Evolutionary conservation across 495 filamentous ascomycete species (phyloP).

Genomic region (Rhizodiscina lignyota): DNA sequence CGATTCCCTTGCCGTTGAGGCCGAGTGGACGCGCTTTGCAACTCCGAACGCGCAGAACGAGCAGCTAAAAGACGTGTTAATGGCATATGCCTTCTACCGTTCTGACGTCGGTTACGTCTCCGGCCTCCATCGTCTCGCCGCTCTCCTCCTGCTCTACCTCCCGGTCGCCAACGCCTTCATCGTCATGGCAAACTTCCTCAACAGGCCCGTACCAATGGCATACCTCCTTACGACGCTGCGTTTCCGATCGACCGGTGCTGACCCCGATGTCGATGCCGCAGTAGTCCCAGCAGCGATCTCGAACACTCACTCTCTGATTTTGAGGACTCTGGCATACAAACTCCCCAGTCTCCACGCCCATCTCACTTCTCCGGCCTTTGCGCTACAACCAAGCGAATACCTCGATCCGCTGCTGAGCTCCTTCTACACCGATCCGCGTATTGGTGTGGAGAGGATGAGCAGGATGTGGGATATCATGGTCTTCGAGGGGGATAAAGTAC

Average conservation of each 20-base stretch:
- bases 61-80: conserved; percentile 61
- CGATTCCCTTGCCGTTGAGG: conserved; percentile 5
- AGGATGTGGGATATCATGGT: conserved; percentile 89
- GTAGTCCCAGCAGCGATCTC: neutral
- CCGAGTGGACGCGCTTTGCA: conserved; percentile 1
- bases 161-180: conserved; percentile 62
- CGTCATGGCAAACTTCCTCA: conserved; percentile 73
- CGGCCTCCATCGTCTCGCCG: conserved; percentile 51
- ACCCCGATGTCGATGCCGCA: conserved; percentile 45
- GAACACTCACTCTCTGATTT: neutral
- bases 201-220: conserved; percentile 71
- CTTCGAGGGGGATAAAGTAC: conserved; percentile 74
- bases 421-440: conserved; percentile 33
- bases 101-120: conserved; percentile 67
- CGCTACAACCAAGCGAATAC: conserved; percentile 24
- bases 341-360: conserved; percentile 52
- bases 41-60: conserved; percentile 48
- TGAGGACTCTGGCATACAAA: neutral
- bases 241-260: too few relatives aligned
- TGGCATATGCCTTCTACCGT: conserved; percentile 86
- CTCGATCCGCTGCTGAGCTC: conserved; percentile 43
- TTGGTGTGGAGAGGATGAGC: conserved; percentile 56
- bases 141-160: conserved; percentile 72
- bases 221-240: conserved; percentile 69
- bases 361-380: conserved; percentile 30